Evolutionary conservation across 2,329 filamentous ascomycete genomes (phyloP).

Genomic region (Coniella lustricola): DNA sequence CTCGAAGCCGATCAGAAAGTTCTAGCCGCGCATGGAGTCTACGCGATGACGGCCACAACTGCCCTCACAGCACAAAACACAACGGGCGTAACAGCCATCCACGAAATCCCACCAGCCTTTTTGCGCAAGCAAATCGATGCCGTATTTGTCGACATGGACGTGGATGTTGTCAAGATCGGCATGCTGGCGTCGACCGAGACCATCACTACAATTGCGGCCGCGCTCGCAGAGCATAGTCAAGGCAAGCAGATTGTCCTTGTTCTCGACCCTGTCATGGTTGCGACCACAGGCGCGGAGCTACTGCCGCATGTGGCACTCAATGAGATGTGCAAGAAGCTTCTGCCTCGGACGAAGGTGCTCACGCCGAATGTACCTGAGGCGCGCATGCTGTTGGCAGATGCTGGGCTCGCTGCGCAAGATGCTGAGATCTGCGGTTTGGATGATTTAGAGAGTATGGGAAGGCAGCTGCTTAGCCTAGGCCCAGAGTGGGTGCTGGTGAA

Average conservation of each 20-base stretch:
- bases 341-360: conserved; percentile 60
- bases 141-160: conserved; percentile 74
- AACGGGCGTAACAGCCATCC: conserved; percentile 71
- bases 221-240: conserved; percentile 34
- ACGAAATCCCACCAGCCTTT: conserved; percentile 71
- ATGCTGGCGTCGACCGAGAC: conserved; percentile 74
- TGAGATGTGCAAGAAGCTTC: conserved; percentile 50
- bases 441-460: conserved; percentile 64
- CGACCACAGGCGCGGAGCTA: conserved; percentile 68
- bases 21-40: conserved; percentile 83
- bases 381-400: conserved; percentile 51
- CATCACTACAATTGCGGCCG: conserved; percentile 60
- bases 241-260: conserved; percentile 40
- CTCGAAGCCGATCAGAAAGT: conserved; percentile 96
- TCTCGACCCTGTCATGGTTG: conserved; percentile 85
- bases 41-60: conserved; percentile 93
- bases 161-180: conserved; percentile 87
- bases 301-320: conserved; percentile 59
- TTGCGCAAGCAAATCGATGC: conserved; percentile 80
- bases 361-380: conserved; percentile 78
- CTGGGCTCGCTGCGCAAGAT: conserved; percentile 19
- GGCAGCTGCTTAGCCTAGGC: conserved; percentile 58
- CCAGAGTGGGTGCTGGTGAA: conserved; percentile 80
- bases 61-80: conserved; percentile 97
- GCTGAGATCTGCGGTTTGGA: conserved; percentile 45